A percentile compares a stretch with the other conserved stretches of the same genome.
Conservation (phyloP, 2,329 filamentous ascomycete species). For the Akanthomyces uredinophilus region DNA sequence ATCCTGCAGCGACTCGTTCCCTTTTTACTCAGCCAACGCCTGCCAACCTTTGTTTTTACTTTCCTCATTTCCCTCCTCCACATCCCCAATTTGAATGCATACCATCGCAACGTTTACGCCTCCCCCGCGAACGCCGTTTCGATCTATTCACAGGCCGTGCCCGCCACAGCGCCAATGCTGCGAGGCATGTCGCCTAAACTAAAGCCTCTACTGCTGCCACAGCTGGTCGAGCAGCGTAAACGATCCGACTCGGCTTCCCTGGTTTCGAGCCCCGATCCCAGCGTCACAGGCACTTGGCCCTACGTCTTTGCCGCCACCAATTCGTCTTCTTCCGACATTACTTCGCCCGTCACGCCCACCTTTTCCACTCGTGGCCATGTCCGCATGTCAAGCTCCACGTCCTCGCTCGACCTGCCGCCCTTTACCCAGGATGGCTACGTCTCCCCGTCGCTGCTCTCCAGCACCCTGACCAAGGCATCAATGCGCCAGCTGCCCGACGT, state of each 20-base stretch:
- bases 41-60: background rate
- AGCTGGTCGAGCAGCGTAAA: conserved; percentile 47
- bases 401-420: conserved; percentile 63
- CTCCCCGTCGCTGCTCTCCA: conserved; percentile 36
- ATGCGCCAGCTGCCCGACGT: conserved; percentile 74
- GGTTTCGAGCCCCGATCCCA: conserved; percentile 25
- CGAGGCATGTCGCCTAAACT: conserved; percentile 42
- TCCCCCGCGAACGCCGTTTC: conserved; percentile 1
- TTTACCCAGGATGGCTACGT: conserved; percentile 44
- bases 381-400: conserved; percentile 68
- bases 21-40: background rate
- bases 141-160: conserved; percentile 9
- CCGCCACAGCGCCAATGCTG: conserved; percentile 8
- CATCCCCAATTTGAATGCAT: background rate
- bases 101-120: background rate
- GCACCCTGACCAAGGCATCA: conserved; percentile 38
- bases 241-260: conserved; percentile 27
- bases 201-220: conserved; percentile 49
- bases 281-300: conserved; percentile 25
- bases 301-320: conserved; percentile 44
- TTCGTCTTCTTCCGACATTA: conserved; percentile 60
- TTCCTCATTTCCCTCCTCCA: background rate
- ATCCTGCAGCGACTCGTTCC: background rate
- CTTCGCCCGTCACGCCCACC: conserved; percentile 66
- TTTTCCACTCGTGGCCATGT: conserved; percentile 61